Evolutionary conservation across 257 asterid genomes (phyloP), one percentile per base, ranked within the genome.

Genomic region (Jaltomata sinuosa): DNA sequence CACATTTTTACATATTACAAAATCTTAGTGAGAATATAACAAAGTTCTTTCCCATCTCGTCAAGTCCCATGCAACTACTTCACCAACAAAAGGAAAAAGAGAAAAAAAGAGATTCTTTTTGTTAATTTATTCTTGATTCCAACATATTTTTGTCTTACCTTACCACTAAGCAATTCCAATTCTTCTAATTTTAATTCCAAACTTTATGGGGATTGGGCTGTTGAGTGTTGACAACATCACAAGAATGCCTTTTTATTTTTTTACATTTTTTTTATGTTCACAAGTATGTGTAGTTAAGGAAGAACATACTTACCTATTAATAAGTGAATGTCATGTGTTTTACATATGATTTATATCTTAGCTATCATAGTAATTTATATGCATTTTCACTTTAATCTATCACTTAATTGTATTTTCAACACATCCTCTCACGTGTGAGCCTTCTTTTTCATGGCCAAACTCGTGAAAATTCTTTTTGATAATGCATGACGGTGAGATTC

Each of bases 81-180:
- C 80, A n/a, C n/a, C n/a, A 42, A 72, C 57, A 22, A 72, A 72
- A 42, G 5, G 6, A 38, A 69, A 5, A 32, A 38, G 7, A 3
- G 31, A 62, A 1, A 45, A 18, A 64, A 31, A 45, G 32, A 74
- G 57, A 74, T 42, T 74, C 57, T 25, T 42, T 61, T 61, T 42
- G 14, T 21, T 53, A 18, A 11, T 18, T n/a, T 71, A 11, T 71
- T 72, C 80, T 40, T 40, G 36, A 72, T 72, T 42, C 55, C 31
- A 42, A 22, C 79, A 38, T 71, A 69, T 40, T 85, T 89, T 88
- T 88, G 92, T 90, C 89, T 90, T 79, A 79, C 91, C 89, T 88
- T 84, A 62, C 49, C 81, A 55, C 71, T 77, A 83, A 89, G 87
- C 67, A 81, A 87, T 76, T 7, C 36, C 57, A 76, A 45, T 74